phyloP scores from a whole-genome alignment of 148 eudicot species.

The Rhododendron kiyosumense region DNA sequence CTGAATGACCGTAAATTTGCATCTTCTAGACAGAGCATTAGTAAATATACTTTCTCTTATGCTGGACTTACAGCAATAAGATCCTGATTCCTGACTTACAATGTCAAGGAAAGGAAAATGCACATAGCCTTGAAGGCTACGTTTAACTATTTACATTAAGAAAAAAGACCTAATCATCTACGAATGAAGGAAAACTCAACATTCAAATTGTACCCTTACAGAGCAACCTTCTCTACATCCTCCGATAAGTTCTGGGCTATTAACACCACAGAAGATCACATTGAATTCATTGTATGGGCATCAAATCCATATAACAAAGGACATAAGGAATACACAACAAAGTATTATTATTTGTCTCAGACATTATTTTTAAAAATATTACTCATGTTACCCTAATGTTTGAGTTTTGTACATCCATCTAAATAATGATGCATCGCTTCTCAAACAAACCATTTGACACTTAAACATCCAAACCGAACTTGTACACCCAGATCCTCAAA shows the following conservation, averaged over 20 bases:
- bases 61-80: neutral
- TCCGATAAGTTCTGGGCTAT: neutral
- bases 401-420: neutral
- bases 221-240: neutral
- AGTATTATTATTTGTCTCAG: neutral
- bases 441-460: neutral
- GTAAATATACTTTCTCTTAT: neutral
- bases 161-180: neutral
- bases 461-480: neutral
- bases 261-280: neutral
- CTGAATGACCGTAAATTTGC: neutral
- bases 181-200: neutral
- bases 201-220: neutral
- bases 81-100: neutral
- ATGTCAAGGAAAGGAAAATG: neutral
- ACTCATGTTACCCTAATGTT: neutral
- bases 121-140: neutral
- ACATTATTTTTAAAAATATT: neutral
- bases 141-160: neutral
- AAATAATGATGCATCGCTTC: neutral
- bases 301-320: neutral
- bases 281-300: neutral
- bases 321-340: neutral
- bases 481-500: neutral
- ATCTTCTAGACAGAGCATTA: neutral